Base-by-base conservation (phyloP, 2,329 filamentous ascomycete genomes). In the Clonostachys rosea region DNA sequence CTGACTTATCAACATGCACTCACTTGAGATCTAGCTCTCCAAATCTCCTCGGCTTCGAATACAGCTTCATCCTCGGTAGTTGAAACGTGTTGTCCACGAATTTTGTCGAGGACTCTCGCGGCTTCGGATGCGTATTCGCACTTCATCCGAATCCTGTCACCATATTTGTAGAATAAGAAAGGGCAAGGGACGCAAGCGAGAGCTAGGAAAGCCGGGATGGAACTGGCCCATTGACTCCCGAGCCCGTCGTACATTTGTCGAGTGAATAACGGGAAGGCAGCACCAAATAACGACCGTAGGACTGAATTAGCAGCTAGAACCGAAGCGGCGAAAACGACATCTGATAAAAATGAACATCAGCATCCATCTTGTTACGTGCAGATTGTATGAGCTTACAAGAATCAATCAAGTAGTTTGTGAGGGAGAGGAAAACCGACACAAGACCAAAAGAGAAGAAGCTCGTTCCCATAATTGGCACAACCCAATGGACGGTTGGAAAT, bases 151-250 rank as follows among this genome's bases (percentile, higher is more conserved):
- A 83, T 79, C 3, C 50, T 42, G 4, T 64, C 64, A 17, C 80
- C 80, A 55, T 80, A 82, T 53, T 74, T 78, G 65, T 81, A 81
- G 62, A 83, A 79, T 17, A 83, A 60, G 64, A 81, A 80, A 2
- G 79, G 78, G 50, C 81, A 74, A 0, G 79, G 78, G 1, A 81
- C 68, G 53, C 78, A 82, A 4, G 71, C 73, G 5, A 88, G 62
- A 0, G 84, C 77, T 5, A 89, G 69, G 66, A 89, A 89, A 1
- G 80, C 86, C 1, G 84, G 85, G 12, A 89, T 68, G 0, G 76
- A 78, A 12, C 74, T 79, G 1, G 83, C 86, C 86, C 86, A 89
- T 65, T 88, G 84, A 42, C 86, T 81, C 36, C 84, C 83, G 3
- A 83, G 67, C 45, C 68, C 65, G 2, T 64, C 34, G 58, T 75